phyloP scores from a whole-genome alignment of 1,139 yeast species.

The Geotrichum histeridarum region DNA sequence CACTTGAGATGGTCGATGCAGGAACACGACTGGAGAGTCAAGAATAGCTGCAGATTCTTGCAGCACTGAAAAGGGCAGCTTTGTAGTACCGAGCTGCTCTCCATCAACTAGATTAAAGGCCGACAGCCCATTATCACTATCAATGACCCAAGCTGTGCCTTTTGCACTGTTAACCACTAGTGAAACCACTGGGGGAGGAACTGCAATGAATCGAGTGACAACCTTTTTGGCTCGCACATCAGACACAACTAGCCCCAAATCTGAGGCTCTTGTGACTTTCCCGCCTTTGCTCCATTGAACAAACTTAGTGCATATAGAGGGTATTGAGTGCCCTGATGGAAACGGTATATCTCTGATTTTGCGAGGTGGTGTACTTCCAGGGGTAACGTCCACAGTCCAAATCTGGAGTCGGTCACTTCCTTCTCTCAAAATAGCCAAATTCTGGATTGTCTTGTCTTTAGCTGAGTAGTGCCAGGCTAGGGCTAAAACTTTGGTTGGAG shows the following conservation, averaged over 20 bases:
- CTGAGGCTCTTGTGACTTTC: conserved; percentile 17
- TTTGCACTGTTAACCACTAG: conserved; percentile 13
- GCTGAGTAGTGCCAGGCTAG: conserved; percentile 21
- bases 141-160: conserved; percentile 16
- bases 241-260: conserved; percentile 14
- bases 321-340: conserved; percentile 13
- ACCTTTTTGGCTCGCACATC: conserved; percentile 20
- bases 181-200: conserved; percentile 14
- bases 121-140: conserved; percentile 5
- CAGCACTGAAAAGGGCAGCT: conserved; percentile 10
- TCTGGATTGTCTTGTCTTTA: conserved; percentile 13
- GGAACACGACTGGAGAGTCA: conserved; percentile 18
- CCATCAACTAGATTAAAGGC: conserved; percentile 15
- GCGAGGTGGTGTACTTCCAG: conserved; percentile 10
- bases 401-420: conserved; percentile 15
- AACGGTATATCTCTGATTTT: conserved; percentile 18
- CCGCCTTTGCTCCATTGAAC: conserved; percentile 21
- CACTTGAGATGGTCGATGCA: conserved; percentile 15
- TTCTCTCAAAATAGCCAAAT: conserved; percentile 17
- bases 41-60: conserved; percentile 12
- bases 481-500: conserved; percentile 12
- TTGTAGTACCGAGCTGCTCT: not conserved
- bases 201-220: conserved; percentile 5
- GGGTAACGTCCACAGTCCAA: conserved; percentile 16
- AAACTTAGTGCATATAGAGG: conserved; percentile 13